phyloP scores from a whole-genome alignment of 306 rosid genomes.

The Gleditsia sinensis region DNA sequence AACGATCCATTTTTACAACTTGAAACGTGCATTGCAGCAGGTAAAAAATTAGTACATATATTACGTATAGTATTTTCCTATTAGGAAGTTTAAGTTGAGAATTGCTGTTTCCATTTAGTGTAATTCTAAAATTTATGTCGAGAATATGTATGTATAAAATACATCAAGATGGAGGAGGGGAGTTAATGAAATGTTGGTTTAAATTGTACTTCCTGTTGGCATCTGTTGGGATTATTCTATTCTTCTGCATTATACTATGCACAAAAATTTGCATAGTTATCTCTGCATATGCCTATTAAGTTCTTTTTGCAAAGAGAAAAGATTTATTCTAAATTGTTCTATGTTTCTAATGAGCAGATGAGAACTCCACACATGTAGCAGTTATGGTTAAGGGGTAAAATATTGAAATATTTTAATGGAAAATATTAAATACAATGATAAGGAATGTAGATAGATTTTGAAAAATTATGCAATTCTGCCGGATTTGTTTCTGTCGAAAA shows the following conservation, averaged over 20 bases:
- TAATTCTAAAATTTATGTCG: background rate
- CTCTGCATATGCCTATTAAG: background rate
- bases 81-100: background rate
- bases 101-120: constrained; percentile 17
- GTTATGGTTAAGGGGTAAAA: no score
- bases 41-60: constrained; percentile 41
- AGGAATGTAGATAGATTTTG: no score
- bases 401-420: no score
- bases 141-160: background rate
- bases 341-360: no score
- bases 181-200: background rate
- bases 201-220: background rate
- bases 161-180: constrained; percentile 13
- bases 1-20: constrained; percentile 90
- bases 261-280: background rate
- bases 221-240: background rate
- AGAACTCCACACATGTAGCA: no score
- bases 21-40: constrained; percentile 96
- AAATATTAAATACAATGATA: no score
- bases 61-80: background rate
- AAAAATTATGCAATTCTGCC: no score
- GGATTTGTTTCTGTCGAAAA: no score
- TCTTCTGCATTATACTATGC: background rate
- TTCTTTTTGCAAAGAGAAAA: background rate
- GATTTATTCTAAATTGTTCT: no score